Percentiles rank a stretch among this genome's conserved stretches.
phyloP scores from a whole-genome alignment of 257 asterid species.

The Solanum tacnaense region DNA sequence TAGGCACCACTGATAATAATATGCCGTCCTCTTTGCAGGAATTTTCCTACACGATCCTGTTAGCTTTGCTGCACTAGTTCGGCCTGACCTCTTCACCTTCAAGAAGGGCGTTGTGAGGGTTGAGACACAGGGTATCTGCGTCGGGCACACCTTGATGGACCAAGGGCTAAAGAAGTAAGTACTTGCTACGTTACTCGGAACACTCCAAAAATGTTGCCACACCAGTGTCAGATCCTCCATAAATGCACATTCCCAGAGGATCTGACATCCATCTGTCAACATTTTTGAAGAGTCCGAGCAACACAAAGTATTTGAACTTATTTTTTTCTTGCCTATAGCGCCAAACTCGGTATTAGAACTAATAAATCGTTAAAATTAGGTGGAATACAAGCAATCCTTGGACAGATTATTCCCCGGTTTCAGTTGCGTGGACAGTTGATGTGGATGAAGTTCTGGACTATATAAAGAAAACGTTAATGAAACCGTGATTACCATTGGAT shows the following conservation, averaged over 20 bases:
- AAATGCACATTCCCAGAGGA: neutral
- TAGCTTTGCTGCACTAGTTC: conserved; percentile 74
- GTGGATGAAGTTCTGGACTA: conserved; percentile 57
- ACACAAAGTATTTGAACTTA: neutral
- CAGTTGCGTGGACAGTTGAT: conserved; percentile 88
- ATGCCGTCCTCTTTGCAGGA: conserved; percentile 23
- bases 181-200: neutral
- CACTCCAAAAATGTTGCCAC: neutral
- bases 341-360: neutral
- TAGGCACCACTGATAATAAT: neutral
- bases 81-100: conserved; percentile 89
- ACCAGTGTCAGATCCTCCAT: neutral
- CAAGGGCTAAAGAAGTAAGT: conserved; percentile 76
- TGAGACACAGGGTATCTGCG: conserved; percentile 91
- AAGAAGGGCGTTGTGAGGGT: conserved; percentile 94
- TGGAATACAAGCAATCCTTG: conserved; percentile 94
- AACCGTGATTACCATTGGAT: conserved; percentile 25
- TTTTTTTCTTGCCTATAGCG: neutral
- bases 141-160: conserved; percentile 86
- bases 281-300: neutral
- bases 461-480: conserved; percentile 45
- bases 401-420: conserved; percentile 69
- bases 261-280: neutral
- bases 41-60: conserved; percentile 94
- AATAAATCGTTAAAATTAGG: conserved; percentile 14